A percentile compares a stretch with the other conserved stretches of the same genome.
These are phyloP conservation scores for Lophiotrema nucula DNA, from an alignment of 495 filamentous ascomycete species.

Conservation along the genomic window DNA sequence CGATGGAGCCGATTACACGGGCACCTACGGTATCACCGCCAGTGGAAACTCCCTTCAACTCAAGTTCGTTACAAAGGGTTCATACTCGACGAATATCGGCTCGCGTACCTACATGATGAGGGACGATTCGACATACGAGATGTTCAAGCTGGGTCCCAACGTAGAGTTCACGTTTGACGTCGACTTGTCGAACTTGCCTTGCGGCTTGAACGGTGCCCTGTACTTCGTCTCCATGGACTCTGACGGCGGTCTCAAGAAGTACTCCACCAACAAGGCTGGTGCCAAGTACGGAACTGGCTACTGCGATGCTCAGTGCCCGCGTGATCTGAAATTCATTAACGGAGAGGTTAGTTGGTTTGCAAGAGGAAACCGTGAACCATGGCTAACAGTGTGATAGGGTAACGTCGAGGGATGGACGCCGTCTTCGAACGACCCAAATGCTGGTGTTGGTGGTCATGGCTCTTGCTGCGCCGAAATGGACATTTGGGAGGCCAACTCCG, in stretches of 20 bases:
- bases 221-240: slow-evolving; percentile 64
- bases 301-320: slow-evolving; percentile 67
- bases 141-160: slow-evolving; percentile 55
- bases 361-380: neutral
- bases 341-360: slow-evolving; percentile 47
- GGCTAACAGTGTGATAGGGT: slow-evolving; percentile 21
- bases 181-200: slow-evolving; percentile 59
- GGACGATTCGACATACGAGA: slow-evolving; percentile 56
- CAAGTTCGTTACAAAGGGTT: slow-evolving; percentile 32
- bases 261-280: slow-evolving; percentile 57
- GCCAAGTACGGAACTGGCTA: slow-evolving; percentile 67
- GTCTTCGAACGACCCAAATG: slow-evolving; percentile 59
- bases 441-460: slow-evolving; percentile 54
- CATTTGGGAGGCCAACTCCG: slow-evolving; percentile 38
- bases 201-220: slow-evolving; percentile 69
- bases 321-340: slow-evolving; percentile 55
- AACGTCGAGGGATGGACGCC: slow-evolving; percentile 56
- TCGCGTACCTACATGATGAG: slow-evolving; percentile 66
- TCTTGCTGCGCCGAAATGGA: slow-evolving; percentile 38
- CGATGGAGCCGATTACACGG: slow-evolving; percentile 37
- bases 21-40: slow-evolving; percentile 41
- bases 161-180: slow-evolving; percentile 64
- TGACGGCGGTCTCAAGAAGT: slow-evolving; percentile 53
- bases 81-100: slow-evolving; percentile 40
- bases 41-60: slow-evolving; percentile 37